A percentile compares a stretch with the other conserved stretches of the same genome.
Evolutionary conservation across 495 filamentous ascomycete genomes (phyloP).

Genomic region (Neurospora cerealis): DNA sequence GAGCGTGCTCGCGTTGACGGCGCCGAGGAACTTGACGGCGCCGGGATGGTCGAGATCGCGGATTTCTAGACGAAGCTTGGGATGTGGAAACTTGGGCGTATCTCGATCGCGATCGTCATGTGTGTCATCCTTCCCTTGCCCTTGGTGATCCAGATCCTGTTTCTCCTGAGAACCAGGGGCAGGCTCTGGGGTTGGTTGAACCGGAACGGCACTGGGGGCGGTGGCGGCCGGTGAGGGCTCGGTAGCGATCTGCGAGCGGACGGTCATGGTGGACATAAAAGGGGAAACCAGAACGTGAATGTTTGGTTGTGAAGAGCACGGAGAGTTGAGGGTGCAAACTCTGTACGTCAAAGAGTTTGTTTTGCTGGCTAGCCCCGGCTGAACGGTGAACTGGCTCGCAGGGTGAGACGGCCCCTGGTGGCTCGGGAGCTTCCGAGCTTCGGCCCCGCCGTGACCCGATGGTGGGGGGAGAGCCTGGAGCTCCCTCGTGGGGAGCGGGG

Average conservation of each 20-base stretch:
- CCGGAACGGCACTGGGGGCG: constrained; percentile 3
- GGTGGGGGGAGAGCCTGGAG: background rate
- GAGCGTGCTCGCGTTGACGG: constrained; percentile 46
- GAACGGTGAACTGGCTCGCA: background rate
- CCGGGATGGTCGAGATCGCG: constrained; percentile 60
- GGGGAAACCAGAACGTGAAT: background rate
- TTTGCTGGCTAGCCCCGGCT: background rate
- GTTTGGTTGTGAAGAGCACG: background rate
- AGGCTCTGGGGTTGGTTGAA: background rate
- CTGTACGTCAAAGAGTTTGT: background rate
- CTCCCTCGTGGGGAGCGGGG: background rate
- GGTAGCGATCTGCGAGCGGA: constrained; percentile 3
- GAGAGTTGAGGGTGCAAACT: background rate
- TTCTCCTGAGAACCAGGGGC: background rate
- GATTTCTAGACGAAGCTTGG: constrained; percentile 61
- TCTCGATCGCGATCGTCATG: background rate
- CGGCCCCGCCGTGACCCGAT: background rate
- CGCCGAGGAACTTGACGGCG: constrained; percentile 49
- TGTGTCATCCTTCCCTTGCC: background rate
- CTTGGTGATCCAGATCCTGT: background rate
- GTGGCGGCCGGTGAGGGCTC: constrained; percentile 1
- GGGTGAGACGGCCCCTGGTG: background rate
- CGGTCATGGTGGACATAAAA: constrained; percentile 3
- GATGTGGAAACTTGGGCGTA: constrained; percentile 30
- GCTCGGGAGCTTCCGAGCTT: background rate